phyloP scores from a whole-genome alignment of 2,329 filamentous ascomycete genomes.

The Aspergillus versicolor region DNA sequence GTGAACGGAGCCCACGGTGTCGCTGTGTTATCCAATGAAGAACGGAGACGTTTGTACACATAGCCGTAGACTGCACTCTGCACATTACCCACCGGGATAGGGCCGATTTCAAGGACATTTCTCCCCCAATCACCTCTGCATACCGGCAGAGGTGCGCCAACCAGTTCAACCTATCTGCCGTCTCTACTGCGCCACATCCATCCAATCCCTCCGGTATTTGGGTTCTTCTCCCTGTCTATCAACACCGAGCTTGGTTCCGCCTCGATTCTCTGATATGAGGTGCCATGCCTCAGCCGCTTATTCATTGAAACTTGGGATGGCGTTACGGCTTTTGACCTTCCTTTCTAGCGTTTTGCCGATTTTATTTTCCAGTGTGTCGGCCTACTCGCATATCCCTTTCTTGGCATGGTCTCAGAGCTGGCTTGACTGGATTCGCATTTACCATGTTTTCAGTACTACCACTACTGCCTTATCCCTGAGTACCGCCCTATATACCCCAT shows the following conservation, averaged over 20 bases:
- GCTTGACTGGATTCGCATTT: conserved; percentile 7
- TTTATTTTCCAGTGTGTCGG: not conserved
- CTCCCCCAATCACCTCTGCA: not conserved
- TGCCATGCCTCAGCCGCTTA: conserved; percentile 3
- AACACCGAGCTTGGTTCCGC: not conserved
- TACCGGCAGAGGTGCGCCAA: not conserved
- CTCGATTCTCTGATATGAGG: conserved; percentile 1
- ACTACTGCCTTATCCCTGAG: not conserved
- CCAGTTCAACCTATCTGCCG: not conserved
- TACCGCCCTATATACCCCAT: conserved; percentile 12
- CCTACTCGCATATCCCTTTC: not conserved
- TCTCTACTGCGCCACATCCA: not conserved
- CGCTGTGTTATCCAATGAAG: conserved; percentile 62
- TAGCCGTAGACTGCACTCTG: not conserved
- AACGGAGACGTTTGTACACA: not conserved
- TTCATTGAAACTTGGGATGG: conserved; percentile 14
- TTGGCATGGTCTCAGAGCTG: conserved; percentile 5
- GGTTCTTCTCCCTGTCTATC: not conserved
- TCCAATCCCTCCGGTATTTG: not conserved
- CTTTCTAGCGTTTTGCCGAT: conserved; percentile 9
- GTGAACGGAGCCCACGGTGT: conserved; percentile 60
- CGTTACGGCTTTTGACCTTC: conserved; percentile 16
- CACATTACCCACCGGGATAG: not conserved
- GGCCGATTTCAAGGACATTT: not conserved
- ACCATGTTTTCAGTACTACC: not conserved